phyloP scores from a whole-genome alignment of 352 stramenopile species.

The Elongisporangium prolatum region DNA sequence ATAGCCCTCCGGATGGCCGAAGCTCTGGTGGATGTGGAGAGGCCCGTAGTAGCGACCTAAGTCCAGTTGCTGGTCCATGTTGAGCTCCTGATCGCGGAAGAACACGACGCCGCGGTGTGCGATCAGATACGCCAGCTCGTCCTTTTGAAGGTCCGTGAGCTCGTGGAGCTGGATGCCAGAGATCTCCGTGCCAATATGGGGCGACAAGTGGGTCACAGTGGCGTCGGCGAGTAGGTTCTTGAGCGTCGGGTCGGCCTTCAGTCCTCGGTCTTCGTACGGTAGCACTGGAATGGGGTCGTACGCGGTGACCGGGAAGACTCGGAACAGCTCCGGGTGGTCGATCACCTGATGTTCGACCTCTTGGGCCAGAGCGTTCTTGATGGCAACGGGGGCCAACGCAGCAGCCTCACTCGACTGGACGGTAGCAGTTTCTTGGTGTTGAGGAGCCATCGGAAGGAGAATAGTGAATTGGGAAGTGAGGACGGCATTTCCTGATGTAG shows the following conservation, averaged over 20 bases:
- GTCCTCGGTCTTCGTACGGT: conserved; percentile 18
- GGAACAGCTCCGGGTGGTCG: conserved; percentile 13
- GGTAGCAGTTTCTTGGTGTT: conserved; percentile 9
- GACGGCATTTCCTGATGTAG: no score
- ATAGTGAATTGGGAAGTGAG: conserved; percentile 15
- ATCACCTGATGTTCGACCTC: conserved; percentile 9
- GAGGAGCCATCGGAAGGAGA: conserved; percentile 17
- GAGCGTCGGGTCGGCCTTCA: conserved; percentile 28
- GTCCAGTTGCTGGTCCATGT: conserved; percentile 5
- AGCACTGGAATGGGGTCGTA: conserved; percentile 26
- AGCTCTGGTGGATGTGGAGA: conserved; percentile 24
- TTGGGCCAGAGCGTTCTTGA: conserved; percentile 21
- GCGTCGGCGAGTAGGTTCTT: conserved; percentile 23
- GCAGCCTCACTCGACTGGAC: conserved; percentile 1
- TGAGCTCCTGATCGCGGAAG: conserved; percentile 15
- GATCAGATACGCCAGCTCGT: conserved; percentile 15
- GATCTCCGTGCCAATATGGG: conserved; percentile 22
- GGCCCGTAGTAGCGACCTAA: conserved; percentile 21
- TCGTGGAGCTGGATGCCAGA: conserved; percentile 25
- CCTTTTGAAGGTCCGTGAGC: conserved; percentile 15
- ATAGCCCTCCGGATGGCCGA: conserved; percentile 15
- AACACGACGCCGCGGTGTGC: conserved; percentile 14
- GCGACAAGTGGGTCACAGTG: conserved; percentile 11
- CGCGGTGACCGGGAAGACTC: conserved; percentile 18
- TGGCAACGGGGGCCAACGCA: conserved; percentile 7